These are phyloP conservation scores for Ilyonectria mors-panacis DNA, from an alignment of 2,329 filamentous ascomycete genomes.

Conservation along the genomic window DNA sequence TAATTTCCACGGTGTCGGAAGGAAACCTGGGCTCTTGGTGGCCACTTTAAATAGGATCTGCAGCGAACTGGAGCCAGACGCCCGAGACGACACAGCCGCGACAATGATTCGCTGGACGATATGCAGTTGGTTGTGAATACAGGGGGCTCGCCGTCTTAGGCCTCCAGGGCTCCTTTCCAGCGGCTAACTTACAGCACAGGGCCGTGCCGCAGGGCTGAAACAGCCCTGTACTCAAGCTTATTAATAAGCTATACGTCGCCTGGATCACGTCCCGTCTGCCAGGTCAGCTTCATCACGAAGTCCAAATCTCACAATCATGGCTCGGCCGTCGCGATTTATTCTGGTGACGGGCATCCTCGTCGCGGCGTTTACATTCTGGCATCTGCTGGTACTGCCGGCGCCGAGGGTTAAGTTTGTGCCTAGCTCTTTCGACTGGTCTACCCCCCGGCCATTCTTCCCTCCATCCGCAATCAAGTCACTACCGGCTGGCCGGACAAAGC, in stretches of 20 bases:
- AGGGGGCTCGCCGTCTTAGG: neutral
- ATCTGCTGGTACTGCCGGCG: constrained; percentile 34
- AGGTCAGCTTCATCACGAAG: constrained; percentile 4
- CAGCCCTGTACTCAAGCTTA: constrained; percentile 3
- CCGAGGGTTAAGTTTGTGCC: constrained; percentile 36
- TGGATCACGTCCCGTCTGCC: constrained; percentile 3
- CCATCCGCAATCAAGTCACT: constrained; percentile 51
- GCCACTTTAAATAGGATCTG: constrained; percentile 5
- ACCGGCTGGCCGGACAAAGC: constrained; percentile 45
- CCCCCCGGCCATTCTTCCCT: constrained; percentile 46
- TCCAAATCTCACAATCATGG: constrained; percentile 13
- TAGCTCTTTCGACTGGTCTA: constrained; percentile 53
- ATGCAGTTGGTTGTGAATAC: constrained; percentile 12
- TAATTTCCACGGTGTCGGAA: neutral
- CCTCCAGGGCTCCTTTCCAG: neutral
- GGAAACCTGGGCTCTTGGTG: constrained; percentile 3
- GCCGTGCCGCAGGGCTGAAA: neutral
- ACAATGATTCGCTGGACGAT: constrained; percentile 6
- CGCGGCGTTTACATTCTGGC: constrained; percentile 39
- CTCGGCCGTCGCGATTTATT: constrained; percentile 17
- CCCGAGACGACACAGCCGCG: neutral
- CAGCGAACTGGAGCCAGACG: neutral
- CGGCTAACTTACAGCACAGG: neutral
- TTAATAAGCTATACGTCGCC: neutral
- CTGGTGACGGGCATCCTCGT: constrained; percentile 27